These are phyloP conservation scores for Spathaspora sp. DNA, from an alignment of 1,139 yeast species.

Conservation along the genomic window DNA sequence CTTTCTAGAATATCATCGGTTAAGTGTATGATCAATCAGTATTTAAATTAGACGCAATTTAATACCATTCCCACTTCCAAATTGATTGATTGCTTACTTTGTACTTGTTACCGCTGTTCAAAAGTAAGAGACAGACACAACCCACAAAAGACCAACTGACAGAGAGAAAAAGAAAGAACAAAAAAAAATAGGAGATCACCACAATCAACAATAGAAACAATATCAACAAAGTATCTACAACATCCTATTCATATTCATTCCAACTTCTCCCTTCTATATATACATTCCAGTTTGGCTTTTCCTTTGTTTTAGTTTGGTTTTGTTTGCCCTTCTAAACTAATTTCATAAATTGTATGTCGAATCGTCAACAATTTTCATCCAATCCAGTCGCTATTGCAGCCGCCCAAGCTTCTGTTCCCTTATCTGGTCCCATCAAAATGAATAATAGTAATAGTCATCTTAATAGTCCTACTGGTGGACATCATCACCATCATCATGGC, in stretches of 20 bases:
- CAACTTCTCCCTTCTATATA: neutral
- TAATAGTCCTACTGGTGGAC: constrained; percentile 8
- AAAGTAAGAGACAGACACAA: neutral
- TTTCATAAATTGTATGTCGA: constrained; percentile 12
- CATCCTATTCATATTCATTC: neutral
- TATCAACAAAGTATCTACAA: too few species aligned
- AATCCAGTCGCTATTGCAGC: constrained; percentile 44
- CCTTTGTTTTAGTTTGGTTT: neutral
- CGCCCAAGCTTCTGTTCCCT: constrained; percentile 30
- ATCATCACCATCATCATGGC: constrained; percentile 10
- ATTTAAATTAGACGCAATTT: neutral
- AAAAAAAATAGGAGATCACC: neutral
- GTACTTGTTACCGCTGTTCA: neutral
- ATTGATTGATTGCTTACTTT: neutral
- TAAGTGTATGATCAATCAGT: neutral
- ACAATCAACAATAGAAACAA: neutral
- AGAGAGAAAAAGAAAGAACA: neutral
- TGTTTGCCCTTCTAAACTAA: constrained; percentile 1
- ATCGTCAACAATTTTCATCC: constrained; percentile 12
- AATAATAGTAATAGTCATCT: constrained; percentile 11
- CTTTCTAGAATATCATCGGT: neutral
- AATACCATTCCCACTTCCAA: neutral
- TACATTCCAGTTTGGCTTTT: neutral
- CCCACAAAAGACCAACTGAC: neutral
- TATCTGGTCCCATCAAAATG: constrained; percentile 6